Conservation (phyloP, 2,329 filamentous ascomycete genomes). For the Phialemonium atrogriseum region DNA sequence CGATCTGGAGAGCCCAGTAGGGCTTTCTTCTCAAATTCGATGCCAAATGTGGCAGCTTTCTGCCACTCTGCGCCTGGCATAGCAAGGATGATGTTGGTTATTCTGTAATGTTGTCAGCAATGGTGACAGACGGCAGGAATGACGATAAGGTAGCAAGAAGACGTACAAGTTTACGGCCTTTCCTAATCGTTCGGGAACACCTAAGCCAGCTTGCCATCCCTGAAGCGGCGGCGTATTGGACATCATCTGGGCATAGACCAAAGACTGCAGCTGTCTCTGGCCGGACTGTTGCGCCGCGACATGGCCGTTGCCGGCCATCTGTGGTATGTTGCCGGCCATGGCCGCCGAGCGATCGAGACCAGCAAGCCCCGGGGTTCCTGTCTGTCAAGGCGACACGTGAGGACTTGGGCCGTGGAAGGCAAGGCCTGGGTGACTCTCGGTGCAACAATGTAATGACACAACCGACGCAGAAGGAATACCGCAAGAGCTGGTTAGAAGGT, state of each 20-base stretch:
- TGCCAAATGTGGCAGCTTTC: slow-evolving; percentile 31
- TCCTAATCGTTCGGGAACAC: slow-evolving; percentile 20
- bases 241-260: slow-evolving; percentile 17
- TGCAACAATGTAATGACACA: no score
- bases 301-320: slow-evolving; percentile 41
- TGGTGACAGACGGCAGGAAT: slow-evolving; percentile 1
- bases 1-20: slow-evolving; percentile 38
- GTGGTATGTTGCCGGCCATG: slow-evolving; percentile 54
- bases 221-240: slow-evolving; percentile 11
- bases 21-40: slow-evolving; percentile 38
- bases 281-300: slow-evolving; percentile 30
- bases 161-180: slow-evolving; percentile 26
- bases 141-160: slow-evolving; percentile 1
- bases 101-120: slow-evolving; percentile 26
- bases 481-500: no score
- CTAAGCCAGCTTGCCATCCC: slow-evolving; percentile 25
- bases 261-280: slow-evolving; percentile 5
- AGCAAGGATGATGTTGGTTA: slow-evolving; percentile 42
- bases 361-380: slow-evolving; percentile 9
- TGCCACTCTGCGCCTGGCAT: slow-evolving; percentile 30
- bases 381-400: no score
- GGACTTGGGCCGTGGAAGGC: no score
- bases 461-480: no score
- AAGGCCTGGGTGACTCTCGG: no score
- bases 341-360: slow-evolving; percentile 26